phyloP scores from a whole-genome alignment of 768 basidiomycete genomes.

The Gelatoporia subvermispora region DNA sequence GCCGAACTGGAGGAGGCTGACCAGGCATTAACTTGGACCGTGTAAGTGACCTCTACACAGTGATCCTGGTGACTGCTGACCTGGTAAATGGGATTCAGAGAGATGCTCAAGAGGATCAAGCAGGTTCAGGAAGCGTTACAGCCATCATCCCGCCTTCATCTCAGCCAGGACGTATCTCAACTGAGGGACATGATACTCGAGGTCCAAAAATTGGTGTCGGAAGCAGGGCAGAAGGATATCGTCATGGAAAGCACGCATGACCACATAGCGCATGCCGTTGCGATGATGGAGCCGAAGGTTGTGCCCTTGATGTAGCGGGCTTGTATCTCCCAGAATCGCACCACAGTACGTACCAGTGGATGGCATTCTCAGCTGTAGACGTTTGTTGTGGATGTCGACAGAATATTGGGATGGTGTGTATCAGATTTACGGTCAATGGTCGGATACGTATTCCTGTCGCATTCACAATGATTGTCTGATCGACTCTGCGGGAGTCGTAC shows the following conservation, averaged over 20 bases:
- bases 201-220: conserved; percentile 25
- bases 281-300: conserved; percentile 25
- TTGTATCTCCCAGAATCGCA: too few species aligned
- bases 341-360: too few species aligned
- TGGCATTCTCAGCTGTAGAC: conserved; percentile 1
- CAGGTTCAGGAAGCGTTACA: conserved; percentile 27
- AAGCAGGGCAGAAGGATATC: not conserved
- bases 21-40: conserved; percentile 19
- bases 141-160: conserved; percentile 27
- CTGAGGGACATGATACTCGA: conserved; percentile 26
- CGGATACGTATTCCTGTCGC: not conserved
- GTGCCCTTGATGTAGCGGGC: not conserved
- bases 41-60: conserved; percentile 22
- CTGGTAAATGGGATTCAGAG: conserved; percentile 13
- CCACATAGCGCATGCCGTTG: conserved; percentile 27
- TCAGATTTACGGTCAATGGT: not conserved
- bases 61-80: not conserved
- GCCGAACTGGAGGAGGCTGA: conserved; percentile 14
- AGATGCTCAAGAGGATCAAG: conserved; percentile 20
- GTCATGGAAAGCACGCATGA: conserved; percentile 5
- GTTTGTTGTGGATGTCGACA: not conserved
- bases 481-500: too few species aligned
- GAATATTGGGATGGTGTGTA: not conserved
- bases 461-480: too few species aligned
- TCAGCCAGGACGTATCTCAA: conserved; percentile 12